A percentile compares a stretch with the other conserved stretches of the same genome.
phyloP scores from a whole-genome alignment of 805 yeast genomes.

The Wickerhamiella domercqiae region DNA sequence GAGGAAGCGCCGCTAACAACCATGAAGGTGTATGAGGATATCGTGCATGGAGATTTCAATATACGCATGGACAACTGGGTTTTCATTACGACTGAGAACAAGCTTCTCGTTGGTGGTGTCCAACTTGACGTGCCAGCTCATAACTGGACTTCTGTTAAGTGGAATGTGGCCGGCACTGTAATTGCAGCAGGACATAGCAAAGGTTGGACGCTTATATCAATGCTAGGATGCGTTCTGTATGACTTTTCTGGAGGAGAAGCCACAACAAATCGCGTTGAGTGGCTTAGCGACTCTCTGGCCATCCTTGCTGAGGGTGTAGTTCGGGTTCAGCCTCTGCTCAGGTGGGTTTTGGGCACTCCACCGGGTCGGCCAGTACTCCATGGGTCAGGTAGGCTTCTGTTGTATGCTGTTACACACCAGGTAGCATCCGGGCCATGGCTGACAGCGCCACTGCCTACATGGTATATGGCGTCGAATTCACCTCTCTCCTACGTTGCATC shows the following conservation, averaged over 20 bases:
- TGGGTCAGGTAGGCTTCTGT: constrained; percentile 27
- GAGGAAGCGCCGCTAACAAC: background rate
- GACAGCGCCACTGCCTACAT: constrained; percentile 31
- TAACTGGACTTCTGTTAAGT: constrained; percentile 19
- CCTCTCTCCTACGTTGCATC: constrained; percentile 30
- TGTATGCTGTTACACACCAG: constrained; percentile 29
- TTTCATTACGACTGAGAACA: constrained; percentile 22
- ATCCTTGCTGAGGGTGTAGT: constrained; percentile 15
- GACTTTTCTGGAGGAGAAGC: constrained; percentile 1
- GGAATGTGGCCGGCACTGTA: constrained; percentile 28
- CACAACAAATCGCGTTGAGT: background rate
- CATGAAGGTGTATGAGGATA: constrained; percentile 2
- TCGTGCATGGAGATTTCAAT: constrained; percentile 26
- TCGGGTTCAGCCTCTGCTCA: constrained; percentile 16
- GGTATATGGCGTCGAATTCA: constrained; percentile 31
- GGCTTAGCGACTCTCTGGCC: constrained; percentile 22
- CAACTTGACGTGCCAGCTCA: constrained; percentile 8
- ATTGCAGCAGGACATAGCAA: constrained; percentile 22
- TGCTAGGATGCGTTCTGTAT: constrained; percentile 29
- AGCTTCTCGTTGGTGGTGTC: background rate
- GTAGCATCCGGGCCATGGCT: constrained; percentile 30
- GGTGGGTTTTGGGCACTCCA: constrained; percentile 21
- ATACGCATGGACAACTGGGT: constrained; percentile 29
- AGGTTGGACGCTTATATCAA: constrained; percentile 37
- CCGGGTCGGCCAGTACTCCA: constrained; percentile 29